phyloP scores from a whole-genome alignment of 768 basidiomycete species.

The Trametes gibbosa region DNA sequence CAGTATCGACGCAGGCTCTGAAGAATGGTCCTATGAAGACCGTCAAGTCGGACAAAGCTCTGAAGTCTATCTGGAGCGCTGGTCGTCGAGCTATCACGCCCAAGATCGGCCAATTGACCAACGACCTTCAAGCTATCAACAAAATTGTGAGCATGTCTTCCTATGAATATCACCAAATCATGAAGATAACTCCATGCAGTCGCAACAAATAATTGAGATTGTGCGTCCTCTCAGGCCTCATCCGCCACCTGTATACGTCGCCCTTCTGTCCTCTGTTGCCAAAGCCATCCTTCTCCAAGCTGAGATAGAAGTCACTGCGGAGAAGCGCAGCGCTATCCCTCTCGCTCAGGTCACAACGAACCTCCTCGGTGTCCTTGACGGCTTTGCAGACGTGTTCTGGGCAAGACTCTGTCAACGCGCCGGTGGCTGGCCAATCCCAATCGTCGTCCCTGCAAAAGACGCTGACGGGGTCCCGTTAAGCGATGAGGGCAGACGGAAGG shows the following conservation, averaged over 20 bases:
- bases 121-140: conserved; percentile 56
- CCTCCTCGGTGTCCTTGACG: conserved; percentile 52
- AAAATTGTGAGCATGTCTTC: conserved; percentile 54
- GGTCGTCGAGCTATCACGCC: conserved; percentile 78
- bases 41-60: conserved; percentile 56
- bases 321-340: conserved; percentile 80
- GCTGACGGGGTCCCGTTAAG: conserved; percentile 48
- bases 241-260: conserved; percentile 54
- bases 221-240: conserved; percentile 32
- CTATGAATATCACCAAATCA: conserved; percentile 3
- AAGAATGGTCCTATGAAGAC: conserved; percentile 62
- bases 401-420: conserved; percentile 82
- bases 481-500: conserved; percentile 42
- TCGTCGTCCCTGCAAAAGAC: conserved; percentile 52
- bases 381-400: conserved; percentile 75
- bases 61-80: conserved; percentile 62
- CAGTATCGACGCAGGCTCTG: conserved; percentile 41
- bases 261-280: conserved; percentile 82
- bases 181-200: conserved; percentile 29
- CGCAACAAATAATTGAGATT: conserved; percentile 42
- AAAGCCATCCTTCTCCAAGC: conserved; percentile 90
- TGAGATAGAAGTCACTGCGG: conserved; percentile 89
- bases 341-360: conserved; percentile 75
- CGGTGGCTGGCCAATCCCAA: conserved; percentile 85
- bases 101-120: conserved; percentile 85